phyloP scores from a whole-genome alignment of 768 basidiomycete genomes.

The Neoboletus magnificus region DNA sequence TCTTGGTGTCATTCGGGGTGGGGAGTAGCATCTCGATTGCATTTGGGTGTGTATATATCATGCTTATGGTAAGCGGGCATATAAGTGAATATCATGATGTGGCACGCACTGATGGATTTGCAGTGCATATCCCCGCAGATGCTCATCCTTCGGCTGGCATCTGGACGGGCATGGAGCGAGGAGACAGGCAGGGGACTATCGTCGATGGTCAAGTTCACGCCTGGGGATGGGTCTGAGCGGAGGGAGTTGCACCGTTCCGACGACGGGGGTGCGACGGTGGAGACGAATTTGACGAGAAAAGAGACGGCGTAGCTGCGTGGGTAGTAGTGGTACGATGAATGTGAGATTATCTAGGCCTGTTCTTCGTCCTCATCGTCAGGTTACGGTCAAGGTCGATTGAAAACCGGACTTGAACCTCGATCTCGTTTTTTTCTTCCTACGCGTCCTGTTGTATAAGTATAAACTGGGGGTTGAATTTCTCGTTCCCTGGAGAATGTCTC shows the following conservation, averaged over 20 bases:
- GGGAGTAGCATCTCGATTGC: constrained; percentile 11
- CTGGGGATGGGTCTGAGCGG: not conserved
- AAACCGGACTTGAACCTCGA: not conserved
- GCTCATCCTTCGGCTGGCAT: constrained; percentile 23
- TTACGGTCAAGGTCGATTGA: constrained; percentile 1
- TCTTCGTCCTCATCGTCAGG: too few species aligned
- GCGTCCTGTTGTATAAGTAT: constrained; percentile 7
- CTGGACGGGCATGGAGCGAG: constrained; percentile 14
- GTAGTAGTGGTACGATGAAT: too few species aligned
- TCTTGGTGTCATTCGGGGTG: constrained; percentile 20
- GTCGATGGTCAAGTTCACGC: constrained; percentile 16
- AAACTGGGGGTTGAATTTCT: constrained; percentile 1
- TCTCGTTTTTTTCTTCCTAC: too few species aligned
- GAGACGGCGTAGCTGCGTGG: too few species aligned
- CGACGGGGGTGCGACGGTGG: not conserved
- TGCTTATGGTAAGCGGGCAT: constrained; percentile 20
- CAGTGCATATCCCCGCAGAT: constrained; percentile 27
- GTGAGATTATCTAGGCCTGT: too few species aligned
- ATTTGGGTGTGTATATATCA: constrained; percentile 20
- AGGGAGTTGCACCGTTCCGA: too few species aligned
- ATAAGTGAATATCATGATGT: too few species aligned
- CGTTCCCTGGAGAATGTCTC: constrained; percentile 3
- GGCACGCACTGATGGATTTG: not conserved
- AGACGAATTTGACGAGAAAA: not conserved
- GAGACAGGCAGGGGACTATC: not conserved